Evolutionary conservation across 1,284 basidiomycete species (phyloP), one percentile per base, ranked within the genome.

Genomic region (Spongispora temasekensis): DNA sequence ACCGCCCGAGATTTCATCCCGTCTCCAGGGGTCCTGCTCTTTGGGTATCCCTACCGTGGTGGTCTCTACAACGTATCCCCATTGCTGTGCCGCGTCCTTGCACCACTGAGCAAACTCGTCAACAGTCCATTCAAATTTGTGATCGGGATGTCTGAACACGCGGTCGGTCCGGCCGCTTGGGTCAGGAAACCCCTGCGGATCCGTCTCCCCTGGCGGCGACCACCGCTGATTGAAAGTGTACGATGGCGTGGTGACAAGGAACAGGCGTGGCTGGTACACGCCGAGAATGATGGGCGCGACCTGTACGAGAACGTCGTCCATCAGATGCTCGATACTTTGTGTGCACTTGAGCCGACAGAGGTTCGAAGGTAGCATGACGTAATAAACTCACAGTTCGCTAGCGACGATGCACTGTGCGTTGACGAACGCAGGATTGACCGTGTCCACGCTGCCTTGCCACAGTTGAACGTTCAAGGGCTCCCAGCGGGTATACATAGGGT

Each of bases 71-170:
- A 79, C 76, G 65, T 94, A 95, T 6, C 91, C 93, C 89, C 91
- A 95, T 62, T 86, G 83, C 10, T 75, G 74, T 1, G 91, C 92
- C 3, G 80, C 81, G 1, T 71, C 73, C 27, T 76, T 68, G 67
- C 90, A 94, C 90, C 93, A 97, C 10, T 70, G 67, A 31, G 76
- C 71, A 73, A 96, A 97, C 72, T 97, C 95, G 4, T 85, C 83
- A 0, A 78, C 75, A 0, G 93, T 97, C 92, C 93, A 97, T 75
- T 98, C 95, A 68, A 97, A 93, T 72, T 96, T 93, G 77, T 98
- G 96, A 70, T 97, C 95, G 23, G 79, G 73, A 71, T 98, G 89
- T 59, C 96, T 79, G 75, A 91, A 91, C 27, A 87, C 72, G 3
- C 93, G 83, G 51, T 85, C 77, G 0, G 94, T 95, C 6, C 94